Evolutionary conservation across 1,284 basidiomycete species (phyloP).

Genomic region (Cutaneotrichosporon daszewskae): DNA sequence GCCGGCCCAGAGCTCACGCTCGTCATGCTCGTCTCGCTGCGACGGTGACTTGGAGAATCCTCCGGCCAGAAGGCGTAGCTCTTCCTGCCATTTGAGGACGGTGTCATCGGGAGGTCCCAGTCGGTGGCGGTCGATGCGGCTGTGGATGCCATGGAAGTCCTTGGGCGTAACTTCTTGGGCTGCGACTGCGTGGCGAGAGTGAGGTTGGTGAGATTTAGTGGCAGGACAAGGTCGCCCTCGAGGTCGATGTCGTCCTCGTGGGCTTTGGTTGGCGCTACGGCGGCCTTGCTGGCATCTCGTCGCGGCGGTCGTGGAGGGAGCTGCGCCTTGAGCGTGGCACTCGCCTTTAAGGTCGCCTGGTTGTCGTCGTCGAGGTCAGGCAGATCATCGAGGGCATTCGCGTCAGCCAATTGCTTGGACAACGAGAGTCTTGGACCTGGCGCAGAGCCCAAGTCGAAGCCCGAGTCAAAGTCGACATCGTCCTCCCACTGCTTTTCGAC

Average conservation of each 20-base stretch:
- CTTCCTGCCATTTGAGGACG: conserved; percentile 22
- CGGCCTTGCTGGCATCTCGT: conserved; percentile 4
- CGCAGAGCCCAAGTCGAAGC: not conserved
- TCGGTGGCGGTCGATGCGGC: conserved; percentile 13
- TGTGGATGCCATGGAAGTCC: conserved; percentile 24
- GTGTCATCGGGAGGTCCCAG: conserved; percentile 17
- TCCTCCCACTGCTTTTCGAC: conserved; percentile 24
- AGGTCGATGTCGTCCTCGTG: conserved; percentile 19
- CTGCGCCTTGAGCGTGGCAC: conserved; percentile 39
- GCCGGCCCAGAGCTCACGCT: conserved; percentile 33
- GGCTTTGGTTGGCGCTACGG: conserved; percentile 8
- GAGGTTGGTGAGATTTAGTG: conserved; percentile 39
- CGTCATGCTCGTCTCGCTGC: conserved; percentile 35
- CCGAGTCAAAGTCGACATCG: conserved; percentile 31
- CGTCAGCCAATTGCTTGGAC: conserved; percentile 22
- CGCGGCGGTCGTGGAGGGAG: conserved; percentile 32
- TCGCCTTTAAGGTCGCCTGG: conserved; percentile 41
- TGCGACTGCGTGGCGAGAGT: conserved; percentile 30
- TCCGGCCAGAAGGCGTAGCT: conserved; percentile 22
- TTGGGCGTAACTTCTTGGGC: conserved; percentile 16
- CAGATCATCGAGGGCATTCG: conserved; percentile 36
- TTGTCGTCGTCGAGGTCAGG: conserved; percentile 36
- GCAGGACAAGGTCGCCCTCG: conserved; percentile 40
- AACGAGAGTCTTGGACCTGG: conserved; percentile 9
- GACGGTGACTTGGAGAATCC: conserved; percentile 18